Conservation (phyloP, 331 rosid species). For the Malus hybrid region DNA sequence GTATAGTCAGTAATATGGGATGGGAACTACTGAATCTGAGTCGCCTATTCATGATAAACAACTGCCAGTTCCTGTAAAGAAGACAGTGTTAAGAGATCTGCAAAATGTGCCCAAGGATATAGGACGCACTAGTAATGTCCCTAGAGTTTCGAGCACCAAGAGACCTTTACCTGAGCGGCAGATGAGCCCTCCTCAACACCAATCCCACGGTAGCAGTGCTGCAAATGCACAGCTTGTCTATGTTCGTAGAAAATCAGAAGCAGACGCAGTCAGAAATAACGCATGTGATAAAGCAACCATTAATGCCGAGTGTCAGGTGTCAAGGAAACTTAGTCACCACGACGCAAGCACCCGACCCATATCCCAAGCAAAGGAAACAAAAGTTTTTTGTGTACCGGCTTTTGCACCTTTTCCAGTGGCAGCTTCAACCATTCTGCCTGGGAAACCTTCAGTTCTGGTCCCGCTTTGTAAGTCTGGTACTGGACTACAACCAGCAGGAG, state of each 20-base stretch:
- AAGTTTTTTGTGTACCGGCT: conserved; percentile 38
- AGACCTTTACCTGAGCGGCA: conserved; percentile 50
- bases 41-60: conserved; percentile 43
- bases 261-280: conserved; percentile 57
- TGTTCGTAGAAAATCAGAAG: conserved; percentile 88
- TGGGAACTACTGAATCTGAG: conserved; percentile 48
- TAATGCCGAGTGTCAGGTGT: conserved; percentile 29
- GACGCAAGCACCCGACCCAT: conserved; percentile 21
- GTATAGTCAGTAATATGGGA: conserved; percentile 43
- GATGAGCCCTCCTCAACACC: conserved; percentile 43
- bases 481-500: conserved; percentile 41
- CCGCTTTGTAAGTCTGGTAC: conserved; percentile 41
- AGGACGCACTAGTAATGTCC: conserved; percentile 31
- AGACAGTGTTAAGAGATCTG: conserved; percentile 58
- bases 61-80: conserved; percentile 41
- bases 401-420: conserved; percentile 52
- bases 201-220: conserved; percentile 46
- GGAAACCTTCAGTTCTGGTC: conserved; percentile 57
- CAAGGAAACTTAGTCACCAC: conserved; percentile 31
- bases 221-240: conserved; percentile 84
- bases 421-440: conserved; percentile 43
- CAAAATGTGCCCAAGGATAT: conserved; percentile 62
- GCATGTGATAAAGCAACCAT: conserved; percentile 43
- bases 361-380: background rate
- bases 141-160: conserved; percentile 58